Evolutionary conservation across 108 stramenopile species (phyloP), one percentile per base, ranked within the genome.

Genomic region (Stephanodiscus triporus): DNA sequence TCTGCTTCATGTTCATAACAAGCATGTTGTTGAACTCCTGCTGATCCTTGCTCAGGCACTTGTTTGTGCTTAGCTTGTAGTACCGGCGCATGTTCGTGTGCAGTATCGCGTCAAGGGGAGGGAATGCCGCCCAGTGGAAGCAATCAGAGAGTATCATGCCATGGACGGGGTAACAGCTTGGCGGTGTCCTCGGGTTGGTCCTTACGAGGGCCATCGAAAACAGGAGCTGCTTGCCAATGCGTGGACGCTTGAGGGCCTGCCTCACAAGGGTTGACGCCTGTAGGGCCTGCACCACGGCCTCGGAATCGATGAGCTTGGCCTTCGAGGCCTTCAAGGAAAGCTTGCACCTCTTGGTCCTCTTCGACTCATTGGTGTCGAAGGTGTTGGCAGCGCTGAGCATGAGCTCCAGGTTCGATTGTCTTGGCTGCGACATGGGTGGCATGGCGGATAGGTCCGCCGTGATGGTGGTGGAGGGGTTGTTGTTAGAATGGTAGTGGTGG

Each of bases 101-200:
- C 23, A 78, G 65, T 9, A 82, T 53, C 19, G 26, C 42, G 50
- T 93, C 92, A 22, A 93, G 68, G 10, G 87, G 85, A 0, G 90
- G 92, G 62, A 86, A 94, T 32, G 78, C 56, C 9, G 85, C 85
- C 93, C 91, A 92, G 60, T 89, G 85, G 61, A 95, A 92, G 16
- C 88, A 83, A 57, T 89, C 88, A 45, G 70, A 62, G 9, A 90
- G 69, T 0, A 84, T 70, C 26, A 73, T 50, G 49, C 88, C 84
- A 23, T 59, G 51, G 2, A 73, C 47, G 11, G 93, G 85, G 61
- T 73, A 82, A 23, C 38, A 48, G 27, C 58, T 29, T 6, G 85
- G 86, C 42, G 75, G 68, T 14, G 77, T 66, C 19, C 89, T 68
- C 37, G 91, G 89, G 75, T 87, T 87, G 58, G 76, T 80, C 24